Percentiles rank a stretch among this genome's conserved stretches.
phyloP scores from a whole-genome alignment of 1,284 basidiomycete genomes.

The Moesziomyces antarcticus region DNA sequence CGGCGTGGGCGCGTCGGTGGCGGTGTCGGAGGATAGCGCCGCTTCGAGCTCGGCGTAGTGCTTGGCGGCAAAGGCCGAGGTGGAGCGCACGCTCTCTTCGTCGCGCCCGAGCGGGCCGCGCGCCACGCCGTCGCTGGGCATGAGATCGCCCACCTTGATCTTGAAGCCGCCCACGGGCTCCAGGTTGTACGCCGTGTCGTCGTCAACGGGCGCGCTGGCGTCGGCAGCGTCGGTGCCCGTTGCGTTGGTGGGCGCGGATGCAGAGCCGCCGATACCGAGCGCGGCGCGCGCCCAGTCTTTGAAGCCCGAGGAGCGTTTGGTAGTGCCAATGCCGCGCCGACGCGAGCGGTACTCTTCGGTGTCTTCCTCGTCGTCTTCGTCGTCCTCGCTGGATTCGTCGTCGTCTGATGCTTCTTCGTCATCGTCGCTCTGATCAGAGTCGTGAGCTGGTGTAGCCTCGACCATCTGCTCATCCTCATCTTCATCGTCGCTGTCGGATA shows the following conservation, averaged over 20 bases:
- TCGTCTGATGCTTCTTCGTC: constrained; percentile 31
- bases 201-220: constrained; percentile 17
- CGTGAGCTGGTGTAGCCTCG: neutral
- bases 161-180: constrained; percentile 61
- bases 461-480: constrained; percentile 14
- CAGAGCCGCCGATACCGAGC: constrained; percentile 47
- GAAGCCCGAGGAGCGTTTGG: constrained; percentile 56
- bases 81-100: constrained; percentile 27
- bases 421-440: constrained; percentile 12
- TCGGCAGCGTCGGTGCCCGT: constrained; percentile 10
- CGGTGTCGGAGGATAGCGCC: constrained; percentile 12
- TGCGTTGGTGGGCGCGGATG: constrained; percentile 4
- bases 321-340: constrained; percentile 49
- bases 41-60: constrained; percentile 47
- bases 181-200: constrained; percentile 48
- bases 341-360: constrained; percentile 32
- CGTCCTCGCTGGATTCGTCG: constrained; percentile 20
- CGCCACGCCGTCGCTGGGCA: constrained; percentile 59
- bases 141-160: constrained; percentile 60
- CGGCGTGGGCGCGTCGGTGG: constrained; percentile 1
- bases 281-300: constrained; percentile 65
- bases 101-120: constrained; percentile 64
- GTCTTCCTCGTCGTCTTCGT: constrained; percentile 21
- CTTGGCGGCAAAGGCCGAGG: constrained; percentile 56
- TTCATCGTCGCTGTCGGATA: neutral